Base-by-base conservation (phyloP, 164 flowering plant genomes). In the Kalanchoe fedtschenkoi region DNA sequence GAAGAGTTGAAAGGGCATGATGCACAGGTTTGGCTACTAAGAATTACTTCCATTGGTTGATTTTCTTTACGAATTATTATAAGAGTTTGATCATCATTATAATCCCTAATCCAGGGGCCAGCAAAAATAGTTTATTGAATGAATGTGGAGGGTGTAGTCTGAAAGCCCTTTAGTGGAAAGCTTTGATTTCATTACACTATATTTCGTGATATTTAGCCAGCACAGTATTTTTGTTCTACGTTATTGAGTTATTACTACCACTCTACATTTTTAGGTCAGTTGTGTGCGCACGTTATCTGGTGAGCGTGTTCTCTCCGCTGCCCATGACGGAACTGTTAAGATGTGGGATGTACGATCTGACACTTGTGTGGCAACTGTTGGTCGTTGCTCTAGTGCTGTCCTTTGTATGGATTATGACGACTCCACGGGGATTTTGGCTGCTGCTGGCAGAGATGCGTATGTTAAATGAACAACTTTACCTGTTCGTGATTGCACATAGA, bases 271-370 rank as follows among this genome's bases (percentile, higher is more conserved):
- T 54, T 67, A 88, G 95, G 91, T 95, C 64, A 83, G 91, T 71
- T 78, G 78, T 77, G 96, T 86, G 44, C 77, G 87, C 62, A 95
- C 89, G 93, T 72, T 95, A 32, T 87, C 99, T 9, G 99, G 99
- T 39, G 97, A 91, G 68, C 89, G 97, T 62, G 97, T 95, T 68
- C 96, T 95, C 62, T 83, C 96, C 21, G 87, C 99, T 62, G 81
- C 93, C 15, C 96, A 95, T 81, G 99, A 95, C 80, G 99, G 99
- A 62, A 83, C 85, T 66, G 84, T 91, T 58, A 95, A 91, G 76
- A 95, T 95, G 99, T 95, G 99, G 99, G 99, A 95, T 81, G 97
- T 87, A 53, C 78, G 99, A 74, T 91, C 93, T 35, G 96, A 89
- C 74, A 82, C 86, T 54, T 95, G 96, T 83, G 97, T 91, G 62